phyloP scores from a whole-genome alignment of 352 stramenopile species.

The Pythium phragmitis region DNA sequence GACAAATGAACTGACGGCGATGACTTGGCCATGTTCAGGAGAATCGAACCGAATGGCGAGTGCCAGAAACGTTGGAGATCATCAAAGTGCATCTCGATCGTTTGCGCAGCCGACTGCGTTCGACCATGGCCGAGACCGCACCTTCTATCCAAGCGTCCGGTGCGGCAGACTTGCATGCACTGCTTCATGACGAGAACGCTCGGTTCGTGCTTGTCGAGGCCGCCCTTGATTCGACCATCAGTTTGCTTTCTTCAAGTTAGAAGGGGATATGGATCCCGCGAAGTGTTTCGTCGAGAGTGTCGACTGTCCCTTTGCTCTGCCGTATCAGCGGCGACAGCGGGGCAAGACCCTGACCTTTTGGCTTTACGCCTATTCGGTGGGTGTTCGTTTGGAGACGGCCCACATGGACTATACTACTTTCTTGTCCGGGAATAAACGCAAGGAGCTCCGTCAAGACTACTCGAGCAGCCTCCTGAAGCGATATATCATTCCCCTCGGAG shows the following conservation, averaged over 20 bases:
- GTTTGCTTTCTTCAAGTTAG: conserved; percentile 12
- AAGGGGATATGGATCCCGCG: conserved; percentile 20
- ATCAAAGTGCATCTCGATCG: conserved; percentile 14
- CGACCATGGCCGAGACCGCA: conserved; percentile 13
- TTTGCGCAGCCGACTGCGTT: conserved; percentile 22
- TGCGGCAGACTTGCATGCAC: neutral
- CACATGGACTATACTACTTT: neutral
- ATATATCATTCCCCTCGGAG: neutral
- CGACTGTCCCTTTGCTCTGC: conserved; percentile 1
- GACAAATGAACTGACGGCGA: neutral
- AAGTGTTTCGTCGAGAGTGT: conserved; percentile 16
- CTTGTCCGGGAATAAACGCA: neutral
- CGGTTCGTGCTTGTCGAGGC: conserved; percentile 22
- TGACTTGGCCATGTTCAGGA: neutral
- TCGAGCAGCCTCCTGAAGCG: conserved; percentile 1
- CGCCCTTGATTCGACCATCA: conserved; percentile 15
- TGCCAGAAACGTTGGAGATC: neutral
- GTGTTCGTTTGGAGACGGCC: neutral
- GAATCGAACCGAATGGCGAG: conserved; percentile 8
- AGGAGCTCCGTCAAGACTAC: neutral
- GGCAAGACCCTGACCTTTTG: neutral
- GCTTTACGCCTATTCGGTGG: neutral
- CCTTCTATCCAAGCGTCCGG: neutral
- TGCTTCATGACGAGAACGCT: conserved; percentile 14
- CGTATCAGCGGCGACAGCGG: conserved; percentile 17